Conservation (phyloP, 352 stramenopile species). For the Thalassiosira mediterranea region DNA sequence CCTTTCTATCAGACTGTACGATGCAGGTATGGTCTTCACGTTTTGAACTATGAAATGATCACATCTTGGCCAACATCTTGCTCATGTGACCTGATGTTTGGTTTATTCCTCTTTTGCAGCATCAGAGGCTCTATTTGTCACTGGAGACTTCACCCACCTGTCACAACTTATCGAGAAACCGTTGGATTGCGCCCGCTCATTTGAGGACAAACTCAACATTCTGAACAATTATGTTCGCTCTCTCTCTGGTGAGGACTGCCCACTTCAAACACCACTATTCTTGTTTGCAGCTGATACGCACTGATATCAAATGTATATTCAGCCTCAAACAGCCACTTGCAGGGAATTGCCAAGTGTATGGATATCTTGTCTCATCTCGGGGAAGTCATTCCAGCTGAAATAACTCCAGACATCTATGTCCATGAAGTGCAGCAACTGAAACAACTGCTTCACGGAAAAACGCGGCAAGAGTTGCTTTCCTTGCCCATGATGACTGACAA, state of each 20-base stretch:
- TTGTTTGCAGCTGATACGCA: no score
- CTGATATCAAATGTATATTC: no score
- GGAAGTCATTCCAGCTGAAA: slow-evolving; percentile 51
- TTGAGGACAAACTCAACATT: slow-evolving; percentile 44
- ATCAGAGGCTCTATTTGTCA: slow-evolving; percentile 28
- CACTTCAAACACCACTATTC: no score
- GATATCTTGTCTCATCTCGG: slow-evolving; percentile 3
- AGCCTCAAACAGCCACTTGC: no score
- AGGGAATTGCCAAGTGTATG: slow-evolving; percentile 47
- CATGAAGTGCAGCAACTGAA: slow-evolving; percentile 27
- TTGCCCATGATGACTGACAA: slow-evolving; percentile 45
- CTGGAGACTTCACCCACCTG: slow-evolving; percentile 27
- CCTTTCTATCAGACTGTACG: slow-evolving; percentile 36
- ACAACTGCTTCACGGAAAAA: slow-evolving; percentile 17
- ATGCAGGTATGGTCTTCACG: slow-evolving; percentile 27
- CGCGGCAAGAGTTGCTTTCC: slow-evolving; percentile 26
- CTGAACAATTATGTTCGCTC: slow-evolving; percentile 8
- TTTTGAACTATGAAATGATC: slow-evolving; percentile 24
- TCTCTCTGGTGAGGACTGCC: slow-evolving; percentile 18
- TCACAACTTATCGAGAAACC: slow-evolving; percentile 8
- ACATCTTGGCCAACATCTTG: slow-evolving; percentile 1
- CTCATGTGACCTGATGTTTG: no score
- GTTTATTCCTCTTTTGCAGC: slow-evolving; percentile 4
- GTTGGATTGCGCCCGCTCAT: slow-evolving; percentile 13
- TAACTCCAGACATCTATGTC: slow-evolving; percentile 16